Percentiles rank a stretch among this genome's conserved stretches.
Evolutionary conservation across 306 rosid species (phyloP).

Genomic region (Cucumis cinereus): DNA sequence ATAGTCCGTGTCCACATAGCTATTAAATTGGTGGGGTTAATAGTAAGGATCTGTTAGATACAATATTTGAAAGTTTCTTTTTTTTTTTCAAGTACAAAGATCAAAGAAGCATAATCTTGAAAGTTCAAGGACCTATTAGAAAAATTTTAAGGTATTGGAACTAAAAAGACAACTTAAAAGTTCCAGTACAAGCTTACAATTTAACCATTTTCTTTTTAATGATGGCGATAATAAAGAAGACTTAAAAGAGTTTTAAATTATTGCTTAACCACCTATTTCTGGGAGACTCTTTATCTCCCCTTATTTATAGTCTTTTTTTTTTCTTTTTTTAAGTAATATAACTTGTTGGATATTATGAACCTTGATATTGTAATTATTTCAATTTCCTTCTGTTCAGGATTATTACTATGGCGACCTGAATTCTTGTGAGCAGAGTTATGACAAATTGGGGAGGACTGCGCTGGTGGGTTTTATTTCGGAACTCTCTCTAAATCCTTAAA

Average conservation of each 20-base stretch:
- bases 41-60: background rate
- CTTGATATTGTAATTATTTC: background rate
- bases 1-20: background rate
- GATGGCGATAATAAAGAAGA: background rate
- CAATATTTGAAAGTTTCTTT: background rate
- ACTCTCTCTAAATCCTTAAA: slow-evolving; percentile 1
- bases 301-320: background rate
- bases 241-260: background rate
- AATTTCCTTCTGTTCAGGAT: slow-evolving; percentile 35
- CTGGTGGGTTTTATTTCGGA: slow-evolving; percentile 43
- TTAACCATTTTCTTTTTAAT: background rate
- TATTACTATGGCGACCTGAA: slow-evolving; percentile 71
- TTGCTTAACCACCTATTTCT: background rate
- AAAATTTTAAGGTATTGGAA: background rate
- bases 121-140: background rate
- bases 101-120: background rate
- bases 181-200: background rate
- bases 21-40: background rate
- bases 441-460: slow-evolving; percentile 84
- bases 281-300: background rate
- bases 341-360: background rate
- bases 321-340: background rate
- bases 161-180: background rate
- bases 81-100: background rate
- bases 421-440: slow-evolving; percentile 65